Evolutionary conservation across 306 rosid genomes (phyloP).

Genomic region (Rosa persica): DNA sequence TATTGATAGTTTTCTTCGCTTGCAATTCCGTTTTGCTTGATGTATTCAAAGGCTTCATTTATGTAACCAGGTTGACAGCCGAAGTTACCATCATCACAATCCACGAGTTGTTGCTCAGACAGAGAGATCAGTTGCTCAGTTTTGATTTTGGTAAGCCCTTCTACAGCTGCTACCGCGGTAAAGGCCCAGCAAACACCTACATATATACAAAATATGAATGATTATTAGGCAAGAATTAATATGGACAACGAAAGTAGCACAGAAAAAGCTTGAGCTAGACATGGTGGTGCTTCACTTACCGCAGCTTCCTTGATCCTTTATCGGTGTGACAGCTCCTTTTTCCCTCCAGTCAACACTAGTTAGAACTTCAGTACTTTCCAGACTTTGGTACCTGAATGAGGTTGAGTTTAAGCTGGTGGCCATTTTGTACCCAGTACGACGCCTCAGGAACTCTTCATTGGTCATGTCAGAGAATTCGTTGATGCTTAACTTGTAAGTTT

Average conservation of each 20-base stretch:
- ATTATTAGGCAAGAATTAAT: not conserved
- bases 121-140: constrained; percentile 22
- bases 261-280: too few species aligned
- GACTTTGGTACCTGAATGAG: constrained; percentile 24
- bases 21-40: not conserved
- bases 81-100: constrained; percentile 7
- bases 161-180: not conserved
- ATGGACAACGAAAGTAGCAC: too few species aligned
- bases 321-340: constrained; percentile 36
- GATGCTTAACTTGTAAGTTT: constrained; percentile 27
- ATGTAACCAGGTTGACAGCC: not conserved
- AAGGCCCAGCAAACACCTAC: not conserved
- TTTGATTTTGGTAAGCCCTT: constrained; percentile 19
- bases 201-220: too few species aligned
- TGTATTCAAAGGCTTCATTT: constrained; percentile 11
- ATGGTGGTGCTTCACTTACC: not conserved
- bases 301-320: not conserved
- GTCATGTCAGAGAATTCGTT: constrained; percentile 33
- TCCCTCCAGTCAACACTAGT: constrained; percentile 34
- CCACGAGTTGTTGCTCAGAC: constrained; percentile 37
- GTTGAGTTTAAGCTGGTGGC: not conserved
- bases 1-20: constrained; percentile 27
- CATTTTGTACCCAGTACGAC: constrained; percentile 14
- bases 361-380: constrained; percentile 9
- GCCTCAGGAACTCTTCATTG: constrained; percentile 24